Percentiles rank a stretch among this genome's conserved stretches.
Evolutionary conservation across 1,284 basidiomycete genomes (phyloP).

Genomic region (Peniophora sp.): DNA sequence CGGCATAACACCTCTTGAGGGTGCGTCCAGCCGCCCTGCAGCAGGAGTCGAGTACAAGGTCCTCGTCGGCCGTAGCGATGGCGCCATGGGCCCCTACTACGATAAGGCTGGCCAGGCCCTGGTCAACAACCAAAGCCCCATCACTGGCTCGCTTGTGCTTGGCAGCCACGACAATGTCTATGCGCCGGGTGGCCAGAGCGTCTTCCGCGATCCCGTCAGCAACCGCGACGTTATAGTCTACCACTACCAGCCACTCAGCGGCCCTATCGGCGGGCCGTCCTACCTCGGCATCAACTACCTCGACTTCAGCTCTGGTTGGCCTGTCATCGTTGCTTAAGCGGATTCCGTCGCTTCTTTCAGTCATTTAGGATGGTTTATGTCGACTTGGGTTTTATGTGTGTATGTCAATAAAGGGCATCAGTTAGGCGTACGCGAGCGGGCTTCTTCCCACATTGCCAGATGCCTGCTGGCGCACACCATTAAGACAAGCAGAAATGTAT

Average conservation of each 20-base stretch:
- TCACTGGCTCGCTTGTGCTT: constrained; percentile 24
- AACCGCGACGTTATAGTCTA: constrained; percentile 14
- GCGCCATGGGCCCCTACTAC: constrained; percentile 21
- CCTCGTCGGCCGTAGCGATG: constrained; percentile 21
- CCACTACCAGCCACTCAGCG: constrained; percentile 11
- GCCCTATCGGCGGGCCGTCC: constrained; percentile 4
- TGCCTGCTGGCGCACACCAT: no score
- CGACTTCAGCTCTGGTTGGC: constrained; percentile 14
- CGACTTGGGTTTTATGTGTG: no score
- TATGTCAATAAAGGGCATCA: no score
- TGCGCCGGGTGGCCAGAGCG: constrained; percentile 12
- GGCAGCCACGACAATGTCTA: constrained; percentile 24
- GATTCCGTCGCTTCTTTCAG: no score
- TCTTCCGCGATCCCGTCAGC: constrained; percentile 13
- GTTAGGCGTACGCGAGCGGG: no score
- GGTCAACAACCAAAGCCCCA: constrained; percentile 13
- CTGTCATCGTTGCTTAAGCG: constrained; percentile 9
- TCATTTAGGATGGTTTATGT: no score
- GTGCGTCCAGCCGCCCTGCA: background rate
- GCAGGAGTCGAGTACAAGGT: constrained; percentile 5
- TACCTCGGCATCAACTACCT: constrained; percentile 14
- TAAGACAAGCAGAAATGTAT: no score
- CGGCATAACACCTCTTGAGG: background rate
- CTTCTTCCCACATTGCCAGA: no score
- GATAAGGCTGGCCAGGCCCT: constrained; percentile 13